phyloP scores from a whole-genome alignment of 225 moss, liverwort and hornwort genomes.

The Pseudisothecium myosuroides region DNA sequence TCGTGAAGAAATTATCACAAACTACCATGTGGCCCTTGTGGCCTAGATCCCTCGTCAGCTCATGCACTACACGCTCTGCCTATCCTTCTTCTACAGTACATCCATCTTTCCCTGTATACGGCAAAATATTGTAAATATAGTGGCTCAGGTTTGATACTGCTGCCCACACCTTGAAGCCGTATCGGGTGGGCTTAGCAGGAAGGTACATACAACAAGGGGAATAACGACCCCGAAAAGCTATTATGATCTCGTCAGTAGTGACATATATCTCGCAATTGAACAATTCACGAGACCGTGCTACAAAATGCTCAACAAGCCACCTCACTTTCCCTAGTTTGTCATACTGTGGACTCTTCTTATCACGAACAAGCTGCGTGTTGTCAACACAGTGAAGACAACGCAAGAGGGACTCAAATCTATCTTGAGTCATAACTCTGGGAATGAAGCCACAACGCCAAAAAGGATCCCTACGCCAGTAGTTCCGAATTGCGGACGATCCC shows the following conservation, averaged over 20 bases:
- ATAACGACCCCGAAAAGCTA: neutral
- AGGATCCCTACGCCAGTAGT: neutral
- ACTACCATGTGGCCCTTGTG: no score
- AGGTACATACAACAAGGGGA: neutral
- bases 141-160: neutral
- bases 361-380: neutral
- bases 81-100: no score
- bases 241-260: neutral
- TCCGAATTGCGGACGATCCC: neutral
- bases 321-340: neutral
- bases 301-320: neutral
- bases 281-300: rapidly evolving
- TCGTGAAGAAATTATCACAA: no score
- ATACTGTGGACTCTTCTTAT: neutral
- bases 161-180: neutral
- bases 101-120: neutral
- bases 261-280: neutral
- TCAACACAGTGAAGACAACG: neutral
- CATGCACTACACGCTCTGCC: no score
- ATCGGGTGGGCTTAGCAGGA: neutral
- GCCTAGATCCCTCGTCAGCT: no score
- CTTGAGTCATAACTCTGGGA: rapidly evolving
- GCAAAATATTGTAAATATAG: neutral
- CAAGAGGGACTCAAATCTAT: neutral
- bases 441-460: neutral